These are phyloP conservation scores for Penicillium canescens DNA, from an alignment of 495 filamentous ascomycete species.

Conservation along the genomic window DNA sequence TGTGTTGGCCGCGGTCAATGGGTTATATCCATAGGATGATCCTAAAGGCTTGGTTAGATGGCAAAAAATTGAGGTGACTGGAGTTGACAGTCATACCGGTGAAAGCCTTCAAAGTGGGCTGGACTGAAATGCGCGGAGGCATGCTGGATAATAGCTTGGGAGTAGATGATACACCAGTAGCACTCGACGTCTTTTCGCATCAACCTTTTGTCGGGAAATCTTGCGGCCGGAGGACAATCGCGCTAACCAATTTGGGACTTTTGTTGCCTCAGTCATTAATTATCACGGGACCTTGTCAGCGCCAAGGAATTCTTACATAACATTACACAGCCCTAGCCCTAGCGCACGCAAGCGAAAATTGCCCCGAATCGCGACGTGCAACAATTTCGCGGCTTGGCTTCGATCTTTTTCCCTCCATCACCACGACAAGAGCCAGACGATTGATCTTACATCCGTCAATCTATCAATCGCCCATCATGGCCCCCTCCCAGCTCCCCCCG, in stretches of 20 bases:
- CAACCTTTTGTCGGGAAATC: slow-evolving; percentile 36
- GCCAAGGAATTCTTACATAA: slow-evolving; percentile 10
- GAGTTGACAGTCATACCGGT: slow-evolving; percentile 48
- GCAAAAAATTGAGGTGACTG: background rate
- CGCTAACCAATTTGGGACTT: slow-evolving; percentile 31
- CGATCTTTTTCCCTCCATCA: slow-evolving; percentile 40
- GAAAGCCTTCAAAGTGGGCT: slow-evolving; percentile 62
- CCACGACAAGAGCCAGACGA: slow-evolving; percentile 52
- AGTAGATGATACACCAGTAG: slow-evolving; percentile 1
- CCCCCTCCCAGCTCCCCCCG: slow-evolving; percentile 85
- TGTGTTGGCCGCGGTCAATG: slow-evolving; percentile 32
- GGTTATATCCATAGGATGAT: slow-evolving; percentile 31
- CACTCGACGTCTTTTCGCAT: slow-evolving; percentile 23
- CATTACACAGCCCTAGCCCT: slow-evolving; percentile 37
- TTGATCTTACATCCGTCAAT: slow-evolving; percentile 55
- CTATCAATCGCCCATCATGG: slow-evolving; percentile 77
- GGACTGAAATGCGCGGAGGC: slow-evolving; percentile 71
- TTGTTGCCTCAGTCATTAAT: slow-evolving; percentile 15
- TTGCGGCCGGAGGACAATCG: slow-evolving; percentile 16
- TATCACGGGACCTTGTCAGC: background rate
- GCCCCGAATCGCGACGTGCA: slow-evolving; percentile 30
- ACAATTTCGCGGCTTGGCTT: slow-evolving; percentile 35
- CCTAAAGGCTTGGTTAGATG: slow-evolving; percentile 23
- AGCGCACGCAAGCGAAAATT: slow-evolving; percentile 45
- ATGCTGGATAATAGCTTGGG: slow-evolving; percentile 44